Conservation (phyloP, 2,329 filamentous ascomycete genomes). For the Xylaria sp. region DNA sequence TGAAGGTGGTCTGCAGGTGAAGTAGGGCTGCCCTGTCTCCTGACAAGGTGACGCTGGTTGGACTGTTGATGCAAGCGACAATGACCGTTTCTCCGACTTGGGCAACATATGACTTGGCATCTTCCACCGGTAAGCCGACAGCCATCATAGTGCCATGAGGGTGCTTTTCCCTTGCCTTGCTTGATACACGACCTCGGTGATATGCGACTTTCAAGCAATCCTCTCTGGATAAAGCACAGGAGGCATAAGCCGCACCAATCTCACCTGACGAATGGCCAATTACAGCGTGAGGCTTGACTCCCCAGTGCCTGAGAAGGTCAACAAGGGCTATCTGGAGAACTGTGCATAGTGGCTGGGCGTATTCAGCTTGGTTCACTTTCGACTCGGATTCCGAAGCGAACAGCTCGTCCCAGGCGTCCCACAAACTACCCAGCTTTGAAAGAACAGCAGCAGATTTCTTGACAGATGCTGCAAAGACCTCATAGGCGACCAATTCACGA, state of each 20-base stretch:
- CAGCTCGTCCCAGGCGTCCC: slow-evolving; percentile 38
- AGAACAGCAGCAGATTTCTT: slow-evolving; percentile 4
- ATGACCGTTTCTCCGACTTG: background rate
- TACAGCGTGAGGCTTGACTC: slow-evolving; percentile 45
- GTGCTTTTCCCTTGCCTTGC: slow-evolving; percentile 47
- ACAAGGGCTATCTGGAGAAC: slow-evolving; percentile 52
- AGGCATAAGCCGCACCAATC: slow-evolving; percentile 54
- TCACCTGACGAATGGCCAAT: slow-evolving; percentile 54
- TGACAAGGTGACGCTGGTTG: slow-evolving; percentile 34
- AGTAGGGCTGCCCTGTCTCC: slow-evolving; percentile 31
- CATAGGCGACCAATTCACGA: slow-evolving; percentile 14
- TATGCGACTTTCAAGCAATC: slow-evolving; percentile 37
- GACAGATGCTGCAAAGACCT: slow-evolving; percentile 12
- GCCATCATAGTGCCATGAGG: slow-evolving; percentile 20
- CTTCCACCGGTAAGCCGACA: slow-evolving; percentile 9
- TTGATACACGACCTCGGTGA: slow-evolving; percentile 33
- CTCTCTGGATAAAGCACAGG: slow-evolving; percentile 44
- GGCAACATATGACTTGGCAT: slow-evolving; percentile 17
- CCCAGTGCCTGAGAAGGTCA: slow-evolving; percentile 48
- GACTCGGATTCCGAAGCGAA: slow-evolving; percentile 39
- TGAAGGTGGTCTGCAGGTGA: slow-evolving; percentile 11
- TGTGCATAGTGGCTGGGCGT: slow-evolving; percentile 50
- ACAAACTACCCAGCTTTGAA: background rate
- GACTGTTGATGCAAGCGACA: slow-evolving; percentile 39
- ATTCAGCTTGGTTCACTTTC: slow-evolving; percentile 41